Percentiles rank a stretch among this genome's conserved stretches.
These are phyloP conservation scores for Kalaharituber pfeilii DNA, from an alignment of 2,329 filamentous ascomycete species.

Conservation along the genomic window DNA sequence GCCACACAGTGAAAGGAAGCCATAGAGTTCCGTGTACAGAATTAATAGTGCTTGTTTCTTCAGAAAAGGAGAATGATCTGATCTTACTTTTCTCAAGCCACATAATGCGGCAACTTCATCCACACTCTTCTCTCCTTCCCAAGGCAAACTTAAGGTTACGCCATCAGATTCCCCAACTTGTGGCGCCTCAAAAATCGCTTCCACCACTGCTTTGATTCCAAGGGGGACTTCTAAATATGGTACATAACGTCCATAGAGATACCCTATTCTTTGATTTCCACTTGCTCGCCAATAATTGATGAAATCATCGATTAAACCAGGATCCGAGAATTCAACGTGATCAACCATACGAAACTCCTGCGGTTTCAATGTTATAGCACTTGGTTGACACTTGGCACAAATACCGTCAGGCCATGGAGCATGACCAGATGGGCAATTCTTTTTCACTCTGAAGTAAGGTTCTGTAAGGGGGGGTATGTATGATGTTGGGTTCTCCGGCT, in stretches of 20 bases:
- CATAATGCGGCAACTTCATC: conserved; percentile 66
- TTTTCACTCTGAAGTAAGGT: conserved; percentile 77
- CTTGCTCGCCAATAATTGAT: conserved; percentile 83
- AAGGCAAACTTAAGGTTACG: conserved; percentile 58
- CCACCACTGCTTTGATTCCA: conserved; percentile 85
- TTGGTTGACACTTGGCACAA: conserved; percentile 94
- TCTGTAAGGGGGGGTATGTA: conserved; percentile 92
- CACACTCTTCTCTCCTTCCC: conserved; percentile 68
- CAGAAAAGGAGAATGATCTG: background rate
- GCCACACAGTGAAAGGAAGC: background rate
- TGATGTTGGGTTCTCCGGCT: conserved; percentile 78
- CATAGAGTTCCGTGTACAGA: too few relatives aligned
- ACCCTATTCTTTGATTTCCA: conserved; percentile 69
- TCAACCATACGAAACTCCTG: conserved; percentile 95
- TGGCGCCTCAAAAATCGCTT: conserved; percentile 92
- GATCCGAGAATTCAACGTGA: conserved; percentile 86
- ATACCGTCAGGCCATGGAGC: conserved; percentile 90
- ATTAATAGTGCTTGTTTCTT: background rate
- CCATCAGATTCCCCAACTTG: conserved; percentile 81
- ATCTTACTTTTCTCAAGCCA: conserved; percentile 50
- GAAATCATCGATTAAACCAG: conserved; percentile 70
- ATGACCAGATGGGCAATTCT: conserved; percentile 82
- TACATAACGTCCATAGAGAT: conserved; percentile 75
- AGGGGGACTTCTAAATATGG: conserved; percentile 87
- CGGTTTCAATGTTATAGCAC: conserved; percentile 84